Evolutionary conservation across 306 rosid genomes (phyloP).

Genomic region (Cucurbita moschata): DNA sequence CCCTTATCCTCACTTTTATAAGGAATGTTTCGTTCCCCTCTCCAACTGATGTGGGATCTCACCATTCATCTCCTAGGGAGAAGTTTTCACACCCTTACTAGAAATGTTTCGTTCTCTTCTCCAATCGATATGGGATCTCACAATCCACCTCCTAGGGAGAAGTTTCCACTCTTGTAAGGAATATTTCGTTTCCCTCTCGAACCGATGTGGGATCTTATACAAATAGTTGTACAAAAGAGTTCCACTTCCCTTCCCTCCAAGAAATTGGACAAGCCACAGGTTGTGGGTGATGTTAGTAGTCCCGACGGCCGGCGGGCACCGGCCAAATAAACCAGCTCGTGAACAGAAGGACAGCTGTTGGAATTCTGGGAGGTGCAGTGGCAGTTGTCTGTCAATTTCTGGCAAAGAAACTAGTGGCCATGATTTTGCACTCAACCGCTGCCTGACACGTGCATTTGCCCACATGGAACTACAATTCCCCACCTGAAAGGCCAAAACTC

Average conservation of each 20-base stretch:
- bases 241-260: constrained; percentile 1
- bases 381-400: not conserved
- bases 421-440: not conserved
- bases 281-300: not conserved
- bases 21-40: no score
- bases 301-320: not conserved
- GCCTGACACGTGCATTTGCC: not conserved
- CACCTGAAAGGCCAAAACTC: not conserved
- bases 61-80: no score
- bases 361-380: not conserved
- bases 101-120: no score
- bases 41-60: no score
- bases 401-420: constrained; percentile 4
- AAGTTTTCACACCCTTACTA: no score
- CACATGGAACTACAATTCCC: not conserved
- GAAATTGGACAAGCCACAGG: not conserved
- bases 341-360: constrained; percentile 1
- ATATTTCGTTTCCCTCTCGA: no score
- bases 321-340: not conserved
- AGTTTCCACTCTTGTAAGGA: no score
- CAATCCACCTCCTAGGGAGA: no score
- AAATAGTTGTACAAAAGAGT: not conserved
- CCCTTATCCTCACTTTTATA: no score
- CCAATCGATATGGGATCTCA: no score
- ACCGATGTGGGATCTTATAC: no score